A percentile compares a stretch with the other conserved stretches of the same genome.
phyloP scores from a whole-genome alignment of 257 asterid species.

The Echium plantagineum region DNA sequence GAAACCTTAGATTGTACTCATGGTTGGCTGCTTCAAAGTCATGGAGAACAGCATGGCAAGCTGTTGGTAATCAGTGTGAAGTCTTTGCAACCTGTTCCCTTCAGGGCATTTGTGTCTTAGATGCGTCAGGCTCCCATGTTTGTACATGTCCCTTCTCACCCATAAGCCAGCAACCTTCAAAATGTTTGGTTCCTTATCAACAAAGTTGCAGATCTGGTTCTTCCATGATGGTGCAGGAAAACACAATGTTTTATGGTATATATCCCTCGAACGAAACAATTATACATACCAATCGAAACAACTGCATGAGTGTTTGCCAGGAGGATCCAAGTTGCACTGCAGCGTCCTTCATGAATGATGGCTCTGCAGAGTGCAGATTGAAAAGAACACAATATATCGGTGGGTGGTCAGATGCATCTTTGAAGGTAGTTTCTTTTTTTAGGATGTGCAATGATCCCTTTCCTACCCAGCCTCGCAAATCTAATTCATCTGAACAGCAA shows the following conservation, averaged over 20 bases:
- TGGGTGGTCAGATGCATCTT: slow-evolving; percentile 27
- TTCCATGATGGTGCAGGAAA: slow-evolving; percentile 18
- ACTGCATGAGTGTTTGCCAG: slow-evolving; percentile 22
- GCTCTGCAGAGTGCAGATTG: slow-evolving; percentile 21
- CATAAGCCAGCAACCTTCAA: slow-evolving; percentile 16
- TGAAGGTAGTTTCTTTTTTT: slow-evolving; percentile 19
- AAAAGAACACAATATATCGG: slow-evolving; percentile 25
- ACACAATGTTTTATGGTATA: slow-evolving; percentile 25
- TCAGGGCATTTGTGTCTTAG: slow-evolving; percentile 24
- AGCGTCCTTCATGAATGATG: slow-evolving; percentile 26
- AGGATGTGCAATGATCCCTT: slow-evolving; percentile 32
- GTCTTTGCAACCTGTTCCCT: slow-evolving; percentile 33
- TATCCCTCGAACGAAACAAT: slow-evolving; percentile 28
- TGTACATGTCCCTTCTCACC: slow-evolving; percentile 27
- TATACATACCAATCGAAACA: slow-evolving; percentile 13
- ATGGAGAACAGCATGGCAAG: slow-evolving; percentile 38
- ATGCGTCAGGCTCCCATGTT: slow-evolving; percentile 17
- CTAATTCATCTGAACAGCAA: not conserved
- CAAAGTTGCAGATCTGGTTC: slow-evolving; percentile 23
- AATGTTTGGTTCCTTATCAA: slow-evolving; percentile 27
- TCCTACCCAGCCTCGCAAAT: slow-evolving; percentile 18
- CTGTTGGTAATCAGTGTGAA: slow-evolving; percentile 30
- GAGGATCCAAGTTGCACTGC: slow-evolving; percentile 29
- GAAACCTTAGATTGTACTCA: slow-evolving; percentile 36
- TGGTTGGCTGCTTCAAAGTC: slow-evolving; percentile 29